Evolutionary conservation across 306 rosid species (phyloP).

Genomic region (Calophaca sinica): DNA sequence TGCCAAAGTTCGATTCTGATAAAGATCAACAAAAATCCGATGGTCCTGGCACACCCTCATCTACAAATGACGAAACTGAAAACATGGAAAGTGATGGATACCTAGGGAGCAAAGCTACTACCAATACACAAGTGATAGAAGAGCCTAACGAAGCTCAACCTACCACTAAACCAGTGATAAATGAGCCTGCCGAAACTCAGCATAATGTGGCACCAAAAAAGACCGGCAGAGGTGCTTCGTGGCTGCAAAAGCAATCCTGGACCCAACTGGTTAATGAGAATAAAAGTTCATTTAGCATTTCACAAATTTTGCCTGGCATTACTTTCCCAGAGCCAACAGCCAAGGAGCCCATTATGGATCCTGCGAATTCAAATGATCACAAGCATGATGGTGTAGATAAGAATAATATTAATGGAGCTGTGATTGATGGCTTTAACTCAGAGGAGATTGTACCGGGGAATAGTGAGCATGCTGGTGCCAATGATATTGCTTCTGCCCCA

Average conservation of each 20-base stretch:
- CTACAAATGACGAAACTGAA: conserved; percentile 33
- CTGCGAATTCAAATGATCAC: conserved; percentile 45
- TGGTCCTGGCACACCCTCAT: conserved; percentile 25
- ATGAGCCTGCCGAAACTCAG: conserved; percentile 46
- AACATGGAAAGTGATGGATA: conserved; percentile 34
- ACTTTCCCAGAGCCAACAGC: conserved; percentile 49
- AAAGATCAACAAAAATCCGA: conserved; percentile 43
- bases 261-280: conserved; percentile 65
- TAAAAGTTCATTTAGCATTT: conserved; percentile 68
- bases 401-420: conserved; percentile 34
- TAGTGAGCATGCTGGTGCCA: conserved; percentile 44
- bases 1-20: conserved; percentile 45
- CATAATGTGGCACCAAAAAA: conserved; percentile 45
- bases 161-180: background rate
- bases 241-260: conserved; percentile 85
- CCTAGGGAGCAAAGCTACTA: conserved; percentile 40
- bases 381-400: conserved; percentile 38
- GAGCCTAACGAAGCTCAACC: conserved; percentile 42
- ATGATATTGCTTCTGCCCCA: conserved; percentile 38
- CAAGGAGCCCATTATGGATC: conserved; percentile 34
- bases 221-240: conserved; percentile 71
- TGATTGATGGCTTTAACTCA: conserved; percentile 38
- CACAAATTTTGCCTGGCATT: conserved; percentile 58
- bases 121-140: conserved; percentile 28
- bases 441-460: conserved; percentile 40